A percentile compares a stretch with the other conserved stretches of the same genome.
Evolutionary conservation across 2,329 filamentous ascomycete species (phyloP).

Genomic region (Juglanconis juglandina): DNA sequence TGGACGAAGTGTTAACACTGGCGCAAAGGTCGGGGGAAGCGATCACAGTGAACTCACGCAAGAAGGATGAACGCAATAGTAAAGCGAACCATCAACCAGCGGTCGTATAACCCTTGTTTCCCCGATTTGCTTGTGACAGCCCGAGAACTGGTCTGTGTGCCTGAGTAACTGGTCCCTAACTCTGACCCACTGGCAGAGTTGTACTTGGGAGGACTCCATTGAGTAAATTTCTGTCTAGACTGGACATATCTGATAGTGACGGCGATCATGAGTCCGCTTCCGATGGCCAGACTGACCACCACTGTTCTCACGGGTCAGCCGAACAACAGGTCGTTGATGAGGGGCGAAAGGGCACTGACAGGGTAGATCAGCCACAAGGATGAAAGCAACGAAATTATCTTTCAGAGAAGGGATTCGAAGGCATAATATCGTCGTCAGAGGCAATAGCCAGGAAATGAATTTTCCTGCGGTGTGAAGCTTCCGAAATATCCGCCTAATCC

Average conservation of each 20-base stretch:
- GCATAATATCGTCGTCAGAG: conserved; percentile 20
- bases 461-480: conserved; percentile 22
- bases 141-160: conserved; percentile 4
- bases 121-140: neutral
- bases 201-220: conserved; percentile 21
- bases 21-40: too few relatives aligned
- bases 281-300: conserved; percentile 23
- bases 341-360: conserved; percentile 16
- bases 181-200: conserved; percentile 11
- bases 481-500: conserved; percentile 15
- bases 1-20: conserved; percentile 1
- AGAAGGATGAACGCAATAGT: conserved; percentile 24
- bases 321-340: fast-evolving
- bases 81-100: conserved; percentile 28
- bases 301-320: conserved; percentile 14
- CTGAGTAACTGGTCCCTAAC: neutral
- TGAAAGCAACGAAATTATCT: conserved; percentile 15
- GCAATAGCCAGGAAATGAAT: conserved; percentile 20
- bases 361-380: conserved; percentile 22
- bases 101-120: conserved; percentile 22
- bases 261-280: conserved; percentile 23
- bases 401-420: conserved; percentile 19
- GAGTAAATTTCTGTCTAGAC: conserved; percentile 23
- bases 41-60: conserved; percentile 15
- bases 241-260: conserved; percentile 23